Conservation (phyloP, 2,329 filamentous ascomycete genomes). For the Fusarium pilosicola region DNA sequence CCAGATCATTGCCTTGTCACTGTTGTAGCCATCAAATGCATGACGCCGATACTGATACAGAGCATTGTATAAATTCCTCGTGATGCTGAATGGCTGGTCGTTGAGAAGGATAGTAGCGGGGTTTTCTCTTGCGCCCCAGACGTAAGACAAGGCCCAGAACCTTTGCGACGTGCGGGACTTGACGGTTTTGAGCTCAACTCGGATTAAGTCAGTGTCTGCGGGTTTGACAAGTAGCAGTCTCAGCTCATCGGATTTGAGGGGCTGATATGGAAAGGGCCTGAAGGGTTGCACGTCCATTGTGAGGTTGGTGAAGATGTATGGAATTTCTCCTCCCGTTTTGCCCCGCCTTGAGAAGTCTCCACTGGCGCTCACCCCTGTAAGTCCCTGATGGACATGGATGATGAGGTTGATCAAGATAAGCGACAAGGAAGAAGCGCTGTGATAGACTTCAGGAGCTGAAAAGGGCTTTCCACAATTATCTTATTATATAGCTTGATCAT, state of each 20-base stretch:
- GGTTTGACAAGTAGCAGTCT: neutral
- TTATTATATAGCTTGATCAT: neutral
- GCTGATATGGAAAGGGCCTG: neutral
- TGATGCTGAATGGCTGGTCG: neutral
- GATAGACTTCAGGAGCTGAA: neutral
- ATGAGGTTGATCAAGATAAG: neutral
- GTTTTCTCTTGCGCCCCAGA: slow-evolving; percentile 9
- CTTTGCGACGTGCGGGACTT: neutral
- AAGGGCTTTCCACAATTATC: neutral
- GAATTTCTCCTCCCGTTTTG: no score
- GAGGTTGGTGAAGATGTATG: neutral
- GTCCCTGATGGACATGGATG: neutral
- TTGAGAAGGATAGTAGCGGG: neutral
- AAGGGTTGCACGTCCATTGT: neutral
- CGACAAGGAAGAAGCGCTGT: neutral
- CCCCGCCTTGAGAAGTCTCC: neutral
- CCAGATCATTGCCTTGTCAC: neutral
- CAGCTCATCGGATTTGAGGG: neutral
- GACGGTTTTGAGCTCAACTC: neutral
- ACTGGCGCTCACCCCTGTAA: neutral
- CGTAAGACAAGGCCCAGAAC: slow-evolving; percentile 25
- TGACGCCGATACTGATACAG: neutral
- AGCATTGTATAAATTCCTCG: slow-evolving; percentile 2
- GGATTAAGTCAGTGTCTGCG: rapidly evolving
- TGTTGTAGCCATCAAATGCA: rapidly evolving